Percentiles rank a stretch among this genome's conserved stretches.
Evolutionary conservation across 2,329 filamentous ascomycete species (phyloP).

Genomic region (Neopestalotiopsis clavispora): DNA sequence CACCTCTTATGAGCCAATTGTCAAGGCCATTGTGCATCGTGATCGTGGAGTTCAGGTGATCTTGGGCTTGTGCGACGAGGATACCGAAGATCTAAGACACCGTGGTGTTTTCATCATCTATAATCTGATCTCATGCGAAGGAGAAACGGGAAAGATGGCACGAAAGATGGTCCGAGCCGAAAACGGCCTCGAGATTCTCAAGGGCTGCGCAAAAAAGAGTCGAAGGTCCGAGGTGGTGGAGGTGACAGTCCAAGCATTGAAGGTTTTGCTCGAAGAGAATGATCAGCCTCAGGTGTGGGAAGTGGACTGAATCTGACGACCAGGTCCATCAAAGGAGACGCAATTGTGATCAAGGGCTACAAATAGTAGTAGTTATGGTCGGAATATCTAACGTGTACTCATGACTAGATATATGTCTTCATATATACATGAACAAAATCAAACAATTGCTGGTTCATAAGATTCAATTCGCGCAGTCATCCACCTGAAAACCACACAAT

Average conservation of each 20-base stretch:
- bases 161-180: conserved; percentile 64
- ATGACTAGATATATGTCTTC: too few species aligned
- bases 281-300: conserved; percentile 15
- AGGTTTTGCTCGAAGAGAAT: conserved; percentile 61
- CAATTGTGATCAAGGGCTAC: neutral
- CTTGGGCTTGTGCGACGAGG: conserved; percentile 79
- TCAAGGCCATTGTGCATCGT: conserved; percentile 71
- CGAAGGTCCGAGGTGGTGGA: conserved; percentile 73
- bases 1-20: conserved; percentile 77
- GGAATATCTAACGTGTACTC: neutral
- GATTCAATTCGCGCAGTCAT: neutral
- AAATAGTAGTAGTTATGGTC: neutral
- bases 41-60: conserved; percentile 77
- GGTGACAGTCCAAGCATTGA: conserved; percentile 74
- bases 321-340: neutral
- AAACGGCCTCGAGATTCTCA: conserved; percentile 71
- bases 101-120: conserved; percentile 77
- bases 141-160: conserved; percentile 66
- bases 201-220: conserved; percentile 71
- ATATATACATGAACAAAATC: neutral
- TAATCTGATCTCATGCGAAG: conserved; percentile 73
- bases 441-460: neutral
- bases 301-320: neutral
- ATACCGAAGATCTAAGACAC: conserved; percentile 69
- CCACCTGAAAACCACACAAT: neutral